A percentile compares a stretch with the other conserved stretches of the same genome.
These are phyloP conservation scores for Aegilops speltoides DNA, from an alignment of 176 grass and related monocot species.

Conservation along the genomic window DNA sequence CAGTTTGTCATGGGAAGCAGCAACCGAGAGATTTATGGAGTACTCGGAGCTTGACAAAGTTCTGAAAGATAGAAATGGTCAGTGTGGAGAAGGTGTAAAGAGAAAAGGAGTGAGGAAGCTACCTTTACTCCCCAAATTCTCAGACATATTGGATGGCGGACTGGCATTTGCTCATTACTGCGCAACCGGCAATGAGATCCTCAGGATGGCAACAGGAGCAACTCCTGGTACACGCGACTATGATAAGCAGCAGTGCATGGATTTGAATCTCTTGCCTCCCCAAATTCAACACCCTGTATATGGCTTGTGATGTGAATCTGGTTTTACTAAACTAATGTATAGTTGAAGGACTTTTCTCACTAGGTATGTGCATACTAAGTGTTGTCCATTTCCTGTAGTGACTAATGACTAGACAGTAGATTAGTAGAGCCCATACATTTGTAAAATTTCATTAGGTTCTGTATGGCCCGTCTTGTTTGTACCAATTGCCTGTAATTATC, in stretches of 20 bases:
- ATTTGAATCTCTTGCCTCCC: constrained; percentile 72
- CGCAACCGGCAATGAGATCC: constrained; percentile 73
- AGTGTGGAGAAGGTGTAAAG: constrained; percentile 13
- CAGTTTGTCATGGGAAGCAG: constrained; percentile 84
- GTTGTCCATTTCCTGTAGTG: constrained; percentile 1
- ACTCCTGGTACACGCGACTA: constrained; percentile 81
- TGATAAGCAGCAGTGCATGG: constrained; percentile 71
- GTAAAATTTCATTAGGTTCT: neutral
- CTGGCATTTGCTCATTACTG: constrained; percentile 80
- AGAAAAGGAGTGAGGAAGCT: constrained; percentile 39
- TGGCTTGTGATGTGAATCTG: constrained; percentile 47
- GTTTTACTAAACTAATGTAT: constrained; percentile 16
- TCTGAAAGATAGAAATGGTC: constrained; percentile 42
- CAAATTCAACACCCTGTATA: constrained; percentile 59
- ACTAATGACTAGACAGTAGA: constrained; percentile 1
- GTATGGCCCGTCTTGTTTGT: neutral
- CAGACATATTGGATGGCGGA: constrained; percentile 64
- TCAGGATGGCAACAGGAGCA: constrained; percentile 76
- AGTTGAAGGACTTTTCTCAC: constrained; percentile 23
- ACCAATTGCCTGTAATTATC: constrained; percentile 20
- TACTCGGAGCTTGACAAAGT: constrained; percentile 82
- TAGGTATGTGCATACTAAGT: constrained; percentile 38
- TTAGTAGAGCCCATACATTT: neutral
- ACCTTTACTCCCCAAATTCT: constrained; percentile 49
- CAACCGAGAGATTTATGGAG: constrained; percentile 87